A percentile compares a stretch with the other conserved stretches of the same genome.
Conservation (phyloP, 108 stramenopile species). For the Chaetoceros muelleri region DNA sequence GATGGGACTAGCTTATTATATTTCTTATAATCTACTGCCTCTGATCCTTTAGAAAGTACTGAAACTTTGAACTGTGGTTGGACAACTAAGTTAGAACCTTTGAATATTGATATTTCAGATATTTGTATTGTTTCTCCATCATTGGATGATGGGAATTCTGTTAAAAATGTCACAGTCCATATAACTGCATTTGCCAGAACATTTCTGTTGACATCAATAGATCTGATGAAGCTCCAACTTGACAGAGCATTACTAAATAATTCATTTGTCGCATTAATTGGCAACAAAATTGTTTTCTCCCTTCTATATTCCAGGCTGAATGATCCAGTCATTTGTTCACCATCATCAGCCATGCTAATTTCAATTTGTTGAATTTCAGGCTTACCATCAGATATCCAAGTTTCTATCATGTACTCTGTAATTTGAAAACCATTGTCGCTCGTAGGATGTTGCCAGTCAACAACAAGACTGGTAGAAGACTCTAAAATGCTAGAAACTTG, state of each 20-base stretch:
- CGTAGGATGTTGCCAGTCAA: conserved; percentile 38
- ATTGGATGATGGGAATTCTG: conserved; percentile 34
- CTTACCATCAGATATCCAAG: conserved; percentile 35
- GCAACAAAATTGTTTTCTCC: conserved; percentile 19
- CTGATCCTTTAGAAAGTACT: no score
- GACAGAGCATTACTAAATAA: conserved; percentile 36
- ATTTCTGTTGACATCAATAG: conserved; percentile 27
- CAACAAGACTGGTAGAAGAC: conserved; percentile 45
- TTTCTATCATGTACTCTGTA: conserved; percentile 49
- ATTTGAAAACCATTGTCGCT: conserved; percentile 40
- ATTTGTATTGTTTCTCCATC: no score
- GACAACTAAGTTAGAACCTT: no score
- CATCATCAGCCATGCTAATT: conserved; percentile 11
- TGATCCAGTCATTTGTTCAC: conserved; percentile 17
- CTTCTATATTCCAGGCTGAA: conserved; percentile 16
- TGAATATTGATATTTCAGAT: no score
- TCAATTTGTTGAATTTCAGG: conserved; percentile 36
- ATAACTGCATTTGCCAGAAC: conserved; percentile 11
- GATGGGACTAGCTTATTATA: no score
- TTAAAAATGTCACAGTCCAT: conserved; percentile 58
- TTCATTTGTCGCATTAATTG: conserved; percentile 35
- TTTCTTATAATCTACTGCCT: no score
- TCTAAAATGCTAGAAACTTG: conserved; percentile 39
- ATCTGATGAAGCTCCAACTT: conserved; percentile 36
- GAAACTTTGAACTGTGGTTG: no score